phyloP scores from a whole-genome alignment of 1,284 basidiomycete genomes.

The Malassezia brasiliensis region DNA sequence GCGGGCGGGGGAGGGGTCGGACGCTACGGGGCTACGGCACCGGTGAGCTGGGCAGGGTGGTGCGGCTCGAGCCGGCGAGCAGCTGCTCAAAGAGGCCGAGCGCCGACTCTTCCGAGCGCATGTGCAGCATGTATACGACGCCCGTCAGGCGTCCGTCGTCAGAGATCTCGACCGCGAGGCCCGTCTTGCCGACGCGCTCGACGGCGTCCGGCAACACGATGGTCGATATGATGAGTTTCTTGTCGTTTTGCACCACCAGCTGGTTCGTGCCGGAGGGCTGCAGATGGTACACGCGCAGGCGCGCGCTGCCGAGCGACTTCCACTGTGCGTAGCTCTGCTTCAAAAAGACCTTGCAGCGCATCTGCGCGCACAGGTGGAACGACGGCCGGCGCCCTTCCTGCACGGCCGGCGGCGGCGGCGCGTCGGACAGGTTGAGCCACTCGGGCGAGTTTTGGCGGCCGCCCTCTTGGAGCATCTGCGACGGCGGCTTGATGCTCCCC shows the following conservation, averaged over 20 bases:
- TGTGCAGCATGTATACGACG: slow-evolving; percentile 83
- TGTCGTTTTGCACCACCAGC: slow-evolving; percentile 83
- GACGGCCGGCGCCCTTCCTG: slow-evolving; percentile 15
- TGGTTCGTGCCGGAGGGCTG: slow-evolving; percentile 82
- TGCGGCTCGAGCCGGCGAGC: slow-evolving; percentile 72
- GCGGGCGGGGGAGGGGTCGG: background rate
- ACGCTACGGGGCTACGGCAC: background rate
- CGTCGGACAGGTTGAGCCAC: slow-evolving; percentile 3
- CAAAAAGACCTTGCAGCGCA: slow-evolving; percentile 97
- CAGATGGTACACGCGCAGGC: slow-evolving; percentile 70
- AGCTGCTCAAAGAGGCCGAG: slow-evolving; percentile 75
- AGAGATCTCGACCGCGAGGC: slow-evolving; percentile 89
- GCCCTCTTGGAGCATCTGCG: slow-evolving; percentile 32
- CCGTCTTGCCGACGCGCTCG: slow-evolving; percentile 92
- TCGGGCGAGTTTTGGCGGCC: slow-evolving; percentile 11
- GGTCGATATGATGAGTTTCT: slow-evolving; percentile 65
- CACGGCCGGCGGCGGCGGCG: background rate
- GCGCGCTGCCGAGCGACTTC: slow-evolving; percentile 84
- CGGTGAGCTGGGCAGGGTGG: slow-evolving; percentile 1
- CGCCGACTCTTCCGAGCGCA: slow-evolving; percentile 70
- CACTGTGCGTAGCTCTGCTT: slow-evolving; percentile 92
- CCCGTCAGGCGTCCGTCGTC: slow-evolving; percentile 83
- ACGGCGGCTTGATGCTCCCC: slow-evolving; percentile 23
- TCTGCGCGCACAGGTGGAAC: slow-evolving; percentile 63
- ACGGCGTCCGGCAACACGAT: slow-evolving; percentile 92